Percentiles rank a stretch among this genome's conserved stretches.
These are phyloP conservation scores for Chaetomium globosum DNA, from an alignment of 2,329 filamentous ascomycete genomes.

Conservation along the genomic window DNA sequence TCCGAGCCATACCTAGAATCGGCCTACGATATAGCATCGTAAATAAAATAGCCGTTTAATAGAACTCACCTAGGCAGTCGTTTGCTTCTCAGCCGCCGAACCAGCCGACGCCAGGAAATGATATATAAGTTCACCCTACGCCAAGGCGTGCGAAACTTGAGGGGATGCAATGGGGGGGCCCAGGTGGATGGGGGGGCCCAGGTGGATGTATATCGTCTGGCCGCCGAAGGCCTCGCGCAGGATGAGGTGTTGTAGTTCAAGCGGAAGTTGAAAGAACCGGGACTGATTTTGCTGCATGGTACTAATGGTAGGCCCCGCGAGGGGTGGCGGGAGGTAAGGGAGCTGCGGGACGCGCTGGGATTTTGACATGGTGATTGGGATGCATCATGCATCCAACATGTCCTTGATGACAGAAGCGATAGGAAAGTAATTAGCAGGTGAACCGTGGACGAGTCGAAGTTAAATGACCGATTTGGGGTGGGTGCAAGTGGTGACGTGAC, in stretches of 20 bases:
- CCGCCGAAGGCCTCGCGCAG: conserved; percentile 2
- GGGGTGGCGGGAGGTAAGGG: neutral
- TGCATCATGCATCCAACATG: too few species aligned
- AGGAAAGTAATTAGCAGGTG: neutral
- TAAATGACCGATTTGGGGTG: too few species aligned
- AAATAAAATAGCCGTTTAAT: too few species aligned
- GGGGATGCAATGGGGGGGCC: neutral
- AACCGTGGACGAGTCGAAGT: neutral
- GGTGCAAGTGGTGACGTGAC: too few species aligned
- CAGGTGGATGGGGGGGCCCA: too few species aligned
- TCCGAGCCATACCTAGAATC: too few species aligned
- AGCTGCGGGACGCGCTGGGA: too few species aligned
- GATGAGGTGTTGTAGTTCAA: neutral
- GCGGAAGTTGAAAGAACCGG: neutral
- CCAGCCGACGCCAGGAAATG: neutral
- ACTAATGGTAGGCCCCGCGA: too few species aligned
- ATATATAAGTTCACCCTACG: too few species aligned
- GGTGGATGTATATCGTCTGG: neutral
- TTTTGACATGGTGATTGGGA: too few species aligned
- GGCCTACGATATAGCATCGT: too few species aligned
- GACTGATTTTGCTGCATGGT: neutral
- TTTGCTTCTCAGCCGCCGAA: neutral
- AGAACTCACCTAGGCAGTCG: neutral
- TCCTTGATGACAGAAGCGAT: neutral
- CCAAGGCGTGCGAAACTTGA: too few species aligned